phyloP scores from a whole-genome alignment of 164 flowering plant genomes.

The Platanus orientalis region DNA sequence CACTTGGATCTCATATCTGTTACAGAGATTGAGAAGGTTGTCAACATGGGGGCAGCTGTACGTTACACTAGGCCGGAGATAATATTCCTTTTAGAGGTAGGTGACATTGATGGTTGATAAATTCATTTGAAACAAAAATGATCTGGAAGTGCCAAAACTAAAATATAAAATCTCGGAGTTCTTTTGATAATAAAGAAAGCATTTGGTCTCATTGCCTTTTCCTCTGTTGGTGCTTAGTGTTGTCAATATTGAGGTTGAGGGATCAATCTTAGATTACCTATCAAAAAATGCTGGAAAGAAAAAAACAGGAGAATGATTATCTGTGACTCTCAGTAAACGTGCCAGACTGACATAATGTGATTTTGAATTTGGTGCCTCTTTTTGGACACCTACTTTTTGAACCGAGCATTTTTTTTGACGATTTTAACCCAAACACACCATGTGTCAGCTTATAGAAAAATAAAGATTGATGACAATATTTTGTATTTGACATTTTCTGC shows the following conservation, averaged over 20 bases:
- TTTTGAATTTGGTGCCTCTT: too few species aligned
- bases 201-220: not conserved
- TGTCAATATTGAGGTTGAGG: not conserved
- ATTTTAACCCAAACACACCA: too few species aligned
- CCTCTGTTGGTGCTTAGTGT: not conserved
- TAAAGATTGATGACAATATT: not conserved
- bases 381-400: too few species aligned
- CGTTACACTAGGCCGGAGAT: conserved; percentile 65
- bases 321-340: too few species aligned
- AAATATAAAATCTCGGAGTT: too few species aligned
- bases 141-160: too few species aligned
- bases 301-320: too few species aligned
- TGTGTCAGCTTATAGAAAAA: too few species aligned
- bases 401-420: too few species aligned
- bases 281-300: too few species aligned
- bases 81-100: conserved; percentile 61
- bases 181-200: not conserved
- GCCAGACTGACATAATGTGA: too few species aligned
- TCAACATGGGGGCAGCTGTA: conserved; percentile 46
- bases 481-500: conserved; percentile 17
- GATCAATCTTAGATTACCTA: not conserved
- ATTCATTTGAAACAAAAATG: not conserved
- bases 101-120: not conserved
- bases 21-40: conserved; percentile 59
- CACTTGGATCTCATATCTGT: conserved; percentile 66